Base-by-base conservation (phyloP, 192 early-diverging fungal species). In the Thamnidium elegans region DNA sequence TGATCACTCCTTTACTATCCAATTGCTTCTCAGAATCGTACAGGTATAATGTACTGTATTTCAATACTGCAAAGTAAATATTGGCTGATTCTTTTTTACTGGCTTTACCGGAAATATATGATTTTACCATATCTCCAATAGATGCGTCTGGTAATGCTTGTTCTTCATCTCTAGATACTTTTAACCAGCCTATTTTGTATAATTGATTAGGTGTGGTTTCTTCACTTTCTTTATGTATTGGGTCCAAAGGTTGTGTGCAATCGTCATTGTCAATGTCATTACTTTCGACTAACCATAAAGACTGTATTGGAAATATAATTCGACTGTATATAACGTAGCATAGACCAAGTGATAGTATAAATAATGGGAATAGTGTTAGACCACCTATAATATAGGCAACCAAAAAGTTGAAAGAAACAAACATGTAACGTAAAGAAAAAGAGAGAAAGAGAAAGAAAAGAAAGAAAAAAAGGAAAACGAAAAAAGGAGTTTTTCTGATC, bases 1-100 rank as follows among this genome's bases (percentile, higher is more conserved):
- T 77, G n/a, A 94, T 86, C 3, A 94, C 88, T 11, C 87, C 83
- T n/a, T 84, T 80, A 72, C 92, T 92, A 50, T 93, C 90, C 17
- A 78, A 47, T 75, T 88, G 84, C 9, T 83, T 73, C 51, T 93
- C 94, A 43, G 85, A 81, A 47, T 91, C 87, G 66, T 96, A 96
- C 55, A 96, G 73, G 44, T 90, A 90, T 53, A 96, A 77, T n/a
- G 87, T 89, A 32, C 88, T 83, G 59, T 89, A 86, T 42, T 87
- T 88, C 58, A 96, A 73, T 0, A 92, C 89, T 3, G 77, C 91
- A 68, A 86, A 96, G 56, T 84, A 85, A 19, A 77, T 72, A 56
- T 88, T 83, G 45, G 78, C 69, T n/a, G 68, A 46, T 8, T 54
- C 50, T 6, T 46, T 50, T 47, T 56, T 50, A 34, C 71, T 70